Base-by-base conservation (phyloP, 805 yeast species). In the Wickerhamiella sergipiensis region DNA sequence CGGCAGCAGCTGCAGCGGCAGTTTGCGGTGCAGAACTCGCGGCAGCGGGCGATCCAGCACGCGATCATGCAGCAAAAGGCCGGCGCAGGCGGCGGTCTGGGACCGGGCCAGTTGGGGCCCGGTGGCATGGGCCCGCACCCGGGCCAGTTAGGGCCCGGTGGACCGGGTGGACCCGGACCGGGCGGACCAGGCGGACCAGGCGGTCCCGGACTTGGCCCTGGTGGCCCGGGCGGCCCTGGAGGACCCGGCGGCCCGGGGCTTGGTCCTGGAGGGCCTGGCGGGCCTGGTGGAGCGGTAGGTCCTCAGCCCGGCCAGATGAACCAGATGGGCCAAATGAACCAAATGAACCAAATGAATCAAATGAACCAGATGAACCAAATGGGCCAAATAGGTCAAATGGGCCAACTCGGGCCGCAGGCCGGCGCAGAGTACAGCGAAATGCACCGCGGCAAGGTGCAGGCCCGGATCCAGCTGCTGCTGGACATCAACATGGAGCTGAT, bases 401-500 rank as follows among this genome's bases (percentile, higher is more conserved):
- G 22, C 23, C 43, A 38, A 19, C 43, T 4, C 9, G 9, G 19
- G 9, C 10, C 44, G 44, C 19, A 13, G 17, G 23, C 43, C 12
- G 46, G 19, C 5, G 18, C 39, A 2, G 19, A 6, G 24, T 23
- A 18, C 24, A 29, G 39, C 24, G 47, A 45, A 18, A 33, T 17
- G 23, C 23, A 45, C 39, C 21, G 23, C 15, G 39, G 38, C n/a
- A 45, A 49, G 22, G 43, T 49, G 18, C 21, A 40, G n/a, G 39
- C 23, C 15, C 47, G 53, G 10, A 44, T 54, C 12, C 59, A 52
- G 52, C 36, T 49, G 33, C 39, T 58, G 24, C 52, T 58, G 13
- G 24, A 52, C 13, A 51, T 58, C 23, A 58, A 58, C 52, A 55
- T 53, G 44, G 61, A 57, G 48, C 55, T 58, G 6, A 50, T 58